A percentile compares a stretch with the other conserved stretches of the same genome.
These are phyloP conservation scores for Pyrus bretschneideri DNA, from an alignment of 306 rosid species.

Conservation along the genomic window DNA sequence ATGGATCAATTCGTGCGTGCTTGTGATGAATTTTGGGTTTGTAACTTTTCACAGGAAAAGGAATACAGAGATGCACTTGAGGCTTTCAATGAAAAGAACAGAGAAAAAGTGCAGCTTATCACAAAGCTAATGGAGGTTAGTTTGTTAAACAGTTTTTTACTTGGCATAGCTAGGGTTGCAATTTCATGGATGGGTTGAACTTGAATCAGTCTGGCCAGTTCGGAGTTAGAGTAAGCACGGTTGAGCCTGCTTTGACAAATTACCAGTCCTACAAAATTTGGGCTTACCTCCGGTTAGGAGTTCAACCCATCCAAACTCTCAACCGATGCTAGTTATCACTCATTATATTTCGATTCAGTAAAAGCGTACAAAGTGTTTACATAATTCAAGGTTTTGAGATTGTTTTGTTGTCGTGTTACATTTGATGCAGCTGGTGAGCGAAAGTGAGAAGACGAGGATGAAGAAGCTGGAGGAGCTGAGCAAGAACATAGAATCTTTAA, in stretches of 20 bases:
- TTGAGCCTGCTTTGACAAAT: not conserved
- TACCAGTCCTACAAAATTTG: not conserved
- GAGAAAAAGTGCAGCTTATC: slow-evolving; percentile 78
- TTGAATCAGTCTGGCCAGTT: not conserved
- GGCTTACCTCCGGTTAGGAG: not conserved
- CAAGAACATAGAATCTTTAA: slow-evolving; percentile 69
- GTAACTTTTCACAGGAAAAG: slow-evolving; percentile 51
- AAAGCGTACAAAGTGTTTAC: not conserved
- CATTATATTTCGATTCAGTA: not conserved
- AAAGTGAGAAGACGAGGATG: slow-evolving; percentile 92
- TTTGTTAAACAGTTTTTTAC: not conserved
- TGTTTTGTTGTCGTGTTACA: not conserved
- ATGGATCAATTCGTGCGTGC: not conserved
- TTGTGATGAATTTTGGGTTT: slow-evolving; percentile 5
- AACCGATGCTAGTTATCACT: not conserved
- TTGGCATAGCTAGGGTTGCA: not conserved
- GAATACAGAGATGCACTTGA: slow-evolving; percentile 96
- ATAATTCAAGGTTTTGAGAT: not conserved
- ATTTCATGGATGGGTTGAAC: not conserved
- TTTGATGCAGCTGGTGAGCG: slow-evolving; percentile 37
- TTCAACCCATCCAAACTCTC: not conserved
- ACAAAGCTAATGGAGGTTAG: slow-evolving; percentile 74
- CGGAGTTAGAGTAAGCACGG: too few species aligned
- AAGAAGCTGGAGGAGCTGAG: slow-evolving; percentile 97
- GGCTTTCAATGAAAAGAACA: slow-evolving; percentile 89